phyloP scores from a whole-genome alignment of 768 basidiomycete genomes.

The Scleroderma bovista region DNA sequence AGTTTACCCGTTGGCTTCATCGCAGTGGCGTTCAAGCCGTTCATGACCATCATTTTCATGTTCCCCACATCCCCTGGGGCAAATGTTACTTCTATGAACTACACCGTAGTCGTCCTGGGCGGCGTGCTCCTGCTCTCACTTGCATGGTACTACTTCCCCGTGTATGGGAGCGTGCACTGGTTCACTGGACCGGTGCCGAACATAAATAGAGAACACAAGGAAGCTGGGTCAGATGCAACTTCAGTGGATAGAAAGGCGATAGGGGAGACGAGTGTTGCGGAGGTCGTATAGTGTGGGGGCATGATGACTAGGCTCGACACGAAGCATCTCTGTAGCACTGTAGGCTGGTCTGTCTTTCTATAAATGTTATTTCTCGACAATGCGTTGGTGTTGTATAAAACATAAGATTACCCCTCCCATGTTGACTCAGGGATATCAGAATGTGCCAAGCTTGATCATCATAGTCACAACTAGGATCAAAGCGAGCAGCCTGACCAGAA shows the following conservation, averaged over 20 bases:
- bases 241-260: slow-evolving; percentile 6
- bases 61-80: slow-evolving; percentile 55
- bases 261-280: background rate
- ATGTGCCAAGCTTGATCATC: too few species aligned
- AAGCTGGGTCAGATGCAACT: background rate
- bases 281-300: background rate
- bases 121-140: slow-evolving; percentile 53
- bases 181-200: slow-evolving; percentile 62
- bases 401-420: background rate
- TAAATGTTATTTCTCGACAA: too few species aligned
- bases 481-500: slow-evolving; percentile 71
- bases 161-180: slow-evolving; percentile 68
- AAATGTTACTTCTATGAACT: slow-evolving; percentile 55
- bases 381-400: too few species aligned
- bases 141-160: slow-evolving; percentile 63
- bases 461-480: slow-evolving; percentile 10
- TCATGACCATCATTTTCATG: slow-evolving; percentile 57
- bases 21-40: slow-evolving; percentile 58
- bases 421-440: too few species aligned
- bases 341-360: too few species aligned
- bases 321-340: too few species aligned
- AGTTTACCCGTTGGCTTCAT: slow-evolving; percentile 51
- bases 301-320: too few species aligned
- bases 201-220: slow-evolving; percentile 17
- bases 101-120: slow-evolving; percentile 60